These are phyloP conservation scores for Aspergillus sp. DNA, from an alignment of 2,329 filamentous ascomycete species.

Conservation along the genomic window DNA sequence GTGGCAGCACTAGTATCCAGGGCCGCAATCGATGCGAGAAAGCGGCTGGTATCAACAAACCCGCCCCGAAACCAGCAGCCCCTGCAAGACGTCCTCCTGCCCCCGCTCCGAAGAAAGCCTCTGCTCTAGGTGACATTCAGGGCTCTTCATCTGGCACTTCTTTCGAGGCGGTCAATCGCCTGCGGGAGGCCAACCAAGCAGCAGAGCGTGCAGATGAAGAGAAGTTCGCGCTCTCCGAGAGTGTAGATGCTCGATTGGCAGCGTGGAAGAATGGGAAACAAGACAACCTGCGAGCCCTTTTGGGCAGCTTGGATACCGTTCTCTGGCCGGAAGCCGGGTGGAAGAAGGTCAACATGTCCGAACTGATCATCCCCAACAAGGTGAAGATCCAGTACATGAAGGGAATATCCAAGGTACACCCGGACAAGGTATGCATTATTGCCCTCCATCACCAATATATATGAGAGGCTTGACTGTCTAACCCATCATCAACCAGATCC, in stretches of 20 bases:
- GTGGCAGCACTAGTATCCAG: constrained; percentile 79
- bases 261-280: constrained; percentile 89
- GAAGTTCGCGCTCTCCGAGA: constrained; percentile 84
- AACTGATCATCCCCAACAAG: constrained; percentile 88
- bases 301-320: constrained; percentile 84
- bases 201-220: constrained; percentile 88
- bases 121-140: constrained; percentile 36
- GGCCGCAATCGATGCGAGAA: constrained; percentile 88
- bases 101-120: constrained; percentile 41
- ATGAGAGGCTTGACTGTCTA: too few relatives aligned
- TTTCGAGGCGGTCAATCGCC: constrained; percentile 76
- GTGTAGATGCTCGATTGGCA: constrained; percentile 76
- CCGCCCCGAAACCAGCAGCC: constrained; percentile 49
- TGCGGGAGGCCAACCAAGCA: constrained; percentile 81
- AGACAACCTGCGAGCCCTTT: constrained; percentile 84
- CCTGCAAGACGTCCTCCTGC: constrained; percentile 50
- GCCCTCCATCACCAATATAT: not conserved
- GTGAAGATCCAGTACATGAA: constrained; percentile 99
- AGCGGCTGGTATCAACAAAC: constrained; percentile 69
- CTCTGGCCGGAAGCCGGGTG: constrained; percentile 91
- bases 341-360: constrained; percentile 95
- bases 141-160: constrained; percentile 47
- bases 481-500: constrained; percentile 50
- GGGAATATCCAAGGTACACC: constrained; percentile 97
- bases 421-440: constrained; percentile 78